These are phyloP conservation scores for Adiantum capillusveneris DNA, from an alignment of 75 land plant genomes.

Conservation along the genomic window DNA sequence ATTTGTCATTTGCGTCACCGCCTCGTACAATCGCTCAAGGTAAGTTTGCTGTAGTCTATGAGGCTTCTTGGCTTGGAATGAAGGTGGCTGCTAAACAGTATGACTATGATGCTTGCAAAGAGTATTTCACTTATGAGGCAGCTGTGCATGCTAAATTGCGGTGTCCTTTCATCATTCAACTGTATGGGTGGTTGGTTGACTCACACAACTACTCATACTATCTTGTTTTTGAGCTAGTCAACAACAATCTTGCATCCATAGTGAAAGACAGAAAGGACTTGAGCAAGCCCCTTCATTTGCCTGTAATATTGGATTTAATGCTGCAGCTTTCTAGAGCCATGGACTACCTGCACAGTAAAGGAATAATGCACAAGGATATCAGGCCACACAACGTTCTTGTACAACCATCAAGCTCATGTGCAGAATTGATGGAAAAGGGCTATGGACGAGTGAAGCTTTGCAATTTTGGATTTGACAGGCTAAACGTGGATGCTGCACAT, in stretches of 20 bases:
- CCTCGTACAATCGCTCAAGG: background rate
- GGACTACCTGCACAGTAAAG: slow-evolving; percentile 10
- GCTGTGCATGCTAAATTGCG: background rate
- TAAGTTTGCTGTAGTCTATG: slow-evolving; percentile 2
- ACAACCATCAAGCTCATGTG: background rate
- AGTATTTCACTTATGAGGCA: slow-evolving; percentile 1
- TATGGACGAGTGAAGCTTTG: slow-evolving; percentile 15
- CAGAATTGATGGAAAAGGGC: slow-evolving; percentile 3
- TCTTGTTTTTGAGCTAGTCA: slow-evolving; percentile 7
- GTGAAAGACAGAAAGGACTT: background rate
- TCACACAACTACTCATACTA: background rate
- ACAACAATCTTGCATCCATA: slow-evolving; percentile 2
- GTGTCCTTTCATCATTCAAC: slow-evolving; percentile 11
- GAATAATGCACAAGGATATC: slow-evolving; percentile 12
- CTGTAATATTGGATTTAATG: slow-evolving; percentile 11
- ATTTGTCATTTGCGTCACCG: slow-evolving; percentile 5
- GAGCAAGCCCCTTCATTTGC: background rate
- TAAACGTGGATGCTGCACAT: background rate
- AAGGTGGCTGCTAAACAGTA: slow-evolving; percentile 9
- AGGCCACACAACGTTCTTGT: slow-evolving; percentile 11
- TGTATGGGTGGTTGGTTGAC: slow-evolving; percentile 1
- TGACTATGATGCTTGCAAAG: background rate
- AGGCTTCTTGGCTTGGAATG: slow-evolving; percentile 15
- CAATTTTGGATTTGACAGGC: slow-evolving; percentile 5
- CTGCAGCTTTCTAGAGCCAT: slow-evolving; percentile 14